Percentiles rank a stretch among this genome's conserved stretches.
Evolutionary conservation across 2,329 filamentous ascomycete species (phyloP).

Genomic region (Clathrospora elynae): DNA sequence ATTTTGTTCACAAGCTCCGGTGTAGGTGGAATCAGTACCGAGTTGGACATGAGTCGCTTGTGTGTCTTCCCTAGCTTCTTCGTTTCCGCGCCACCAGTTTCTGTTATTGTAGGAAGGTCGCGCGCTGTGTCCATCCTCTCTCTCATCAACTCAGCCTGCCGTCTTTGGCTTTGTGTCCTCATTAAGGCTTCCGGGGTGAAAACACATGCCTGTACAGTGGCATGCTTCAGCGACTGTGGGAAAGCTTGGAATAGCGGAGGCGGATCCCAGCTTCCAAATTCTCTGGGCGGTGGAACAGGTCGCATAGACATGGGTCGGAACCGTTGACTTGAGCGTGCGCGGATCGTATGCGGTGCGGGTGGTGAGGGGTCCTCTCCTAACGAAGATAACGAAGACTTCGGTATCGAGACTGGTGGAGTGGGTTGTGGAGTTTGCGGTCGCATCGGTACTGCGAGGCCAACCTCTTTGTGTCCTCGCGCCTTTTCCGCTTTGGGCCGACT

Average conservation of each 20-base stretch:
- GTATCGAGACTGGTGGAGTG: constrained; percentile 21
- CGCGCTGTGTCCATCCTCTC: constrained; percentile 46
- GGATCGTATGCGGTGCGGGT: constrained; percentile 35
- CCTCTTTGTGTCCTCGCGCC: constrained; percentile 53
- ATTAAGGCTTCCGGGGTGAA: constrained; percentile 72
- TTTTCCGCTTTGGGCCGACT: constrained; percentile 57
- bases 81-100: constrained; percentile 34
- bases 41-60: constrained; percentile 47
- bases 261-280: constrained; percentile 51
- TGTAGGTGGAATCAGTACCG: constrained; percentile 54
- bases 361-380: constrained; percentile 40
- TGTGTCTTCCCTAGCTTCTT: constrained; percentile 52
- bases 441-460: constrained; percentile 47
- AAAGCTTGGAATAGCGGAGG: constrained; percentile 87
- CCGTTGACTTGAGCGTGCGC: constrained; percentile 40
- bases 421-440: constrained; percentile 35
- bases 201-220: constrained; percentile 69
- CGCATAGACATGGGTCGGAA: constrained; percentile 40
- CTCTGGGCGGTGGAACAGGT: constrained; percentile 23
- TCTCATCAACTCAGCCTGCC: constrained; percentile 52
- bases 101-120: constrained; percentile 39
- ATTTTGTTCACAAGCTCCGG: constrained; percentile 73
- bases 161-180: constrained; percentile 60
- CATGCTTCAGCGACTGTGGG: constrained; percentile 79
- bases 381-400: constrained; percentile 39